A percentile compares a stretch with the other conserved stretches of the same genome.
Evolutionary conservation across 768 basidiomycete genomes (phyloP).

Genomic region (Boletellus sp.): DNA sequence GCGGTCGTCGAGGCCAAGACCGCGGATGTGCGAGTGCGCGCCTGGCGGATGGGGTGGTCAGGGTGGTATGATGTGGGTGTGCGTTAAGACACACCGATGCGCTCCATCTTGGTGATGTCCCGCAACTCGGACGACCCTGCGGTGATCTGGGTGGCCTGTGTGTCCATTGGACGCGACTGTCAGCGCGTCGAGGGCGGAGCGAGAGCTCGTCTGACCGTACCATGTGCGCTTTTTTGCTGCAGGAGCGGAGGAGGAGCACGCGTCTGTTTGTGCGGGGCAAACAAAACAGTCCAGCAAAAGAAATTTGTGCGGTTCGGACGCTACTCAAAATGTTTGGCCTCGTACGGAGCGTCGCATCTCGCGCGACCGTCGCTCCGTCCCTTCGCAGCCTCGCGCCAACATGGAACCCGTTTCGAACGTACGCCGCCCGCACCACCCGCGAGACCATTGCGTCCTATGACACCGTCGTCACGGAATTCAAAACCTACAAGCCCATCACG

Average conservation of each 20-base stretch:
- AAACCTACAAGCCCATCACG: conserved; percentile 86
- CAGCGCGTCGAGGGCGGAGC: neutral
- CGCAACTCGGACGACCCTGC: conserved; percentile 77
- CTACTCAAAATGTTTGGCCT: conserved; percentile 12
- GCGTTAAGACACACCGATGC: conserved; percentile 56
- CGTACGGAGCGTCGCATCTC: conserved; percentile 14
- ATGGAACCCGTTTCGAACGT: conserved; percentile 23
- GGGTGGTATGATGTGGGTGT: conserved; percentile 2
- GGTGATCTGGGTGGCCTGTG: conserved; percentile 70
- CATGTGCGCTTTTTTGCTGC: conserved; percentile 24
- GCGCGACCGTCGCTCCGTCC: neutral
- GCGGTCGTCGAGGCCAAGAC: conserved; percentile 87
- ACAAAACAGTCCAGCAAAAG: conserved; percentile 15
- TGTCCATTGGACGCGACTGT: conserved; percentile 5
- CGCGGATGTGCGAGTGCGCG: conserved; percentile 92
- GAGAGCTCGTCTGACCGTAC: conserved; percentile 12
- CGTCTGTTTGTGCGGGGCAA: conserved; percentile 34
- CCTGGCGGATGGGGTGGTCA: conserved; percentile 39
- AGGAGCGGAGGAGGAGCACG: conserved; percentile 20
- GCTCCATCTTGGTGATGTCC: conserved; percentile 91
- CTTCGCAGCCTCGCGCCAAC: conserved; percentile 9
- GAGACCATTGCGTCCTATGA: conserved; percentile 33
- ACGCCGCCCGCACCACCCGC: conserved; percentile 32
- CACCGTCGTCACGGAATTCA: conserved; percentile 58
- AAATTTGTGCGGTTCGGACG: too few species aligned